Conservation (phyloP, 495 filamentous ascomycete genomes). For the Symbiotaphrina buchneri region DNA sequence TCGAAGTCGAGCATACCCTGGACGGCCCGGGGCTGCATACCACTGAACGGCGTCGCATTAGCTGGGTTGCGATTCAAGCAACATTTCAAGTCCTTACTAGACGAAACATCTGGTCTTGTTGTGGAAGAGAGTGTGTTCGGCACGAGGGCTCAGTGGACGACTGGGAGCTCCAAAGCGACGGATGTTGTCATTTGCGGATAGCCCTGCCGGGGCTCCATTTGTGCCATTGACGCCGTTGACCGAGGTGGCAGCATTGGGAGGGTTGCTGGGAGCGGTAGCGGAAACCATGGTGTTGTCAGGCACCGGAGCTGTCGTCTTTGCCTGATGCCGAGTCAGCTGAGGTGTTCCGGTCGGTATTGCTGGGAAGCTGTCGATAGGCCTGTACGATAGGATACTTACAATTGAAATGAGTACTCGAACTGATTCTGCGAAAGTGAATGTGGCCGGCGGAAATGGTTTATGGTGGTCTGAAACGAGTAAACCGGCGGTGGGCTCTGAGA, state of each 20-base stretch:
- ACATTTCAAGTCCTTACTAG: conserved; percentile 37
- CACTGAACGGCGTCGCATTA: conserved; percentile 21
- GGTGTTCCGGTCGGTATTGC: no score
- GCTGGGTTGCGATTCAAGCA: neutral
- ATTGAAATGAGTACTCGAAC: no score
- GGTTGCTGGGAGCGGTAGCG: conserved; percentile 11
- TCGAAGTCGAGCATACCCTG: conserved; percentile 99
- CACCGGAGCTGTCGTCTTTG: no score
- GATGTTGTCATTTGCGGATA: conserved; percentile 96
- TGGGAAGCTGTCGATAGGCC: no score
- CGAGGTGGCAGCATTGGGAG: conserved; percentile 14
- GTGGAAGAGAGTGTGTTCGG: conserved; percentile 79
- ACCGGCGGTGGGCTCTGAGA: no score
- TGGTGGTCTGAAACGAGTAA: no score
- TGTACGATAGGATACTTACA: no score
- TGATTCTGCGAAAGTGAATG: no score
- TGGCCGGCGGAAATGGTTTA: no score
- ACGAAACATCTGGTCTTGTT: conserved; percentile 99
- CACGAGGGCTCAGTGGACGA: conserved; percentile 69
- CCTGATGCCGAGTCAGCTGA: no score
- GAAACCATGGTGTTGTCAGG: conserved; percentile 17
- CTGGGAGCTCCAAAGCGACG: conserved; percentile 85
- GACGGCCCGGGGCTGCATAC: conserved; percentile 89
- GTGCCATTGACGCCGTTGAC: conserved; percentile 8
- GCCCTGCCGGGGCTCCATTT: conserved; percentile 14